Base-by-base conservation (phyloP, 2,329 filamentous ascomycete species). In the Moelleriella libera region DNA sequence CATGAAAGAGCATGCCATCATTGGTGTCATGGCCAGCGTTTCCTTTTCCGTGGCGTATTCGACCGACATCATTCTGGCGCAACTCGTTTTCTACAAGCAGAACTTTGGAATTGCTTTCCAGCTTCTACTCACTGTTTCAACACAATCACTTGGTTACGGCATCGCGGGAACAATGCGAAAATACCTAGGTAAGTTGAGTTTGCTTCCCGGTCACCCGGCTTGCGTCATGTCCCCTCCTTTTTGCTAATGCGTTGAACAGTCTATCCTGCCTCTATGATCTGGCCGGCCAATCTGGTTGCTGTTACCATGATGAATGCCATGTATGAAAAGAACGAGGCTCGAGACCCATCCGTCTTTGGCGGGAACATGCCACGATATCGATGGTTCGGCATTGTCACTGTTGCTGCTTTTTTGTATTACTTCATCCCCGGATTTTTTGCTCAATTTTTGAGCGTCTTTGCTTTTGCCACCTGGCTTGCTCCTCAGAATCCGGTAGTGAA, bases 61-160 rank as follows among this genome's bases (percentile, higher is more conserved):
- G 1, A 87, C 83, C 1, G 83, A 88, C 53, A 81, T 86, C 31
- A 75, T 88, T 43, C 68, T 86, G 2, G 83, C 83, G 0, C 82
- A 86, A 62, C 65, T 78, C 14, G 72, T 82, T 12, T 87, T 86
- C 55, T 88, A 88, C 59, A 78, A 82, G 58, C 75, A 85, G 55
- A 68, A 80, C 49, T 84, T 84, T 56, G 81, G 82, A 21, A 69
- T 83, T 52, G 52, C 68, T 1, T 87, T 83, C 57, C 79, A 85
- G 59, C 62, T 86, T 31, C 66, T 86, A 12, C 68, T 85, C 50
- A 78, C 76, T 28, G 69, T 87, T 12, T 83, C 78, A 6, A 83
- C 79, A 2, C 83, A 85, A 60, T 82, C 80, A 48, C 64, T 83
- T 9, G 82, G 81, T 0, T 85, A 85, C 55, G 80, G 82, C 2